phyloP scores from a whole-genome alignment of 495 filamentous ascomycete species.

The Pyrenula aspistea region DNA sequence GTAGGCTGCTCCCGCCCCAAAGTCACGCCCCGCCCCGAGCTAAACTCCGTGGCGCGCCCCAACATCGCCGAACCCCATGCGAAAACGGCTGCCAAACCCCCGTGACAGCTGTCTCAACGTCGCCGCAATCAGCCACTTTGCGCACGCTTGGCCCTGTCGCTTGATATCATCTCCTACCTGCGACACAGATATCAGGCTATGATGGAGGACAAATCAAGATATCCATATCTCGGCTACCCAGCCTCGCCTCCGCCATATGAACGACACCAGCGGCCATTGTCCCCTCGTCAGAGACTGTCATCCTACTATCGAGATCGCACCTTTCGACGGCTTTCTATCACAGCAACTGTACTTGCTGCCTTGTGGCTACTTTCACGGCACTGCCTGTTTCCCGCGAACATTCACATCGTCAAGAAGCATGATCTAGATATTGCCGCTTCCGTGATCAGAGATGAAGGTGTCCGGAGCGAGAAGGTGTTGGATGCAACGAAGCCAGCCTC shows the following conservation, averaged over 20 bases:
- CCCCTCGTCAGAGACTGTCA: neutral
- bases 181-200: too few species aligned
- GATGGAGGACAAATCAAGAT: neutral
- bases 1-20: neutral
- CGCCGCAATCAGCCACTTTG: neutral
- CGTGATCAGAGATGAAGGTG: neutral
- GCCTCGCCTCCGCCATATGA: neutral
- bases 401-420: conserved; percentile 1
- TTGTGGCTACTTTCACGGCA: neutral
- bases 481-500: neutral
- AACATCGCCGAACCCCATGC: neutral
- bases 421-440: conserved; percentile 1
- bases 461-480: neutral
- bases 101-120: neutral
- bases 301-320: neutral
- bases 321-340: neutral
- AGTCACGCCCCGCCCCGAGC: neutral
- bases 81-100: neutral
- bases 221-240: neutral
- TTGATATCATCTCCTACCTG: neutral
- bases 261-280: neutral
- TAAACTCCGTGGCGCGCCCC: neutral
- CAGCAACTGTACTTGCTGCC: neutral
- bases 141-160: neutral
- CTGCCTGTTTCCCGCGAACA: neutral